Conservation (phyloP, 106 monocot genomes). For the Narthecium ossifragum region DNA sequence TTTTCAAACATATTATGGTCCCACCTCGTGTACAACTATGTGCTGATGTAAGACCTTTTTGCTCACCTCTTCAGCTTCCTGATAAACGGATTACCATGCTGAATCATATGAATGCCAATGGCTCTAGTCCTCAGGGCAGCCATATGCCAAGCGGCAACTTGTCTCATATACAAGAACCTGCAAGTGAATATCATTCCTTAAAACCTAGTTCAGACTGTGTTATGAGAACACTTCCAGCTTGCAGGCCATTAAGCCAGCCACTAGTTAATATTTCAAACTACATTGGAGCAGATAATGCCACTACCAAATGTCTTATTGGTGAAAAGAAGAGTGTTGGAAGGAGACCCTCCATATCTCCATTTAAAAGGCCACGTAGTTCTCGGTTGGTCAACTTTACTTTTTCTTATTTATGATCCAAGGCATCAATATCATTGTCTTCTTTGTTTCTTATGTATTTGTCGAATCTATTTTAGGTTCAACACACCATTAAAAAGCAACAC, state of each 20-base stretch:
- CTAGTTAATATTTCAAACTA: constrained; percentile 47
- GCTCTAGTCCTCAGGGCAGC: not conserved
- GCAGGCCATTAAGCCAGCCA: constrained; percentile 16
- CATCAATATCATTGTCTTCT: too few species aligned
- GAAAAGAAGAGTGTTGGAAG: constrained; percentile 39
- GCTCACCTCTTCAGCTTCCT: constrained; percentile 1
- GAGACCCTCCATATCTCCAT: constrained; percentile 50
- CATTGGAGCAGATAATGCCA: constrained; percentile 6
- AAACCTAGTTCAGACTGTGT: constrained; percentile 3
- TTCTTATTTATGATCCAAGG: too few species aligned
- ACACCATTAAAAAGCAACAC: constrained; percentile 45
- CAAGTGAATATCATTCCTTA: not conserved
- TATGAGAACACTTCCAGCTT: constrained; percentile 7
- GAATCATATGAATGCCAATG: constrained; percentile 5
- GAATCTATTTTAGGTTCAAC: constrained; percentile 51
- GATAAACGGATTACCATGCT: not conserved
- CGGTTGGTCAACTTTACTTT: constrained; percentile 35
- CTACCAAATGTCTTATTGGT: constrained; percentile 15
- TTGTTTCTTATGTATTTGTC: too few species aligned
- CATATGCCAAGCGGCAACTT: constrained; percentile 4
- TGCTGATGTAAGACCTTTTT: constrained; percentile 1
- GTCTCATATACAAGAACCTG: constrained; percentile 7
- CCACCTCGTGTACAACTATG: not conserved
- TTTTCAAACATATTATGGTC: constrained; percentile 1
- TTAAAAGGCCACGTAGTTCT: constrained; percentile 80